Evolutionary conservation across 768 basidiomycete species (phyloP).

Genomic region (Suillus occidentalis): DNA sequence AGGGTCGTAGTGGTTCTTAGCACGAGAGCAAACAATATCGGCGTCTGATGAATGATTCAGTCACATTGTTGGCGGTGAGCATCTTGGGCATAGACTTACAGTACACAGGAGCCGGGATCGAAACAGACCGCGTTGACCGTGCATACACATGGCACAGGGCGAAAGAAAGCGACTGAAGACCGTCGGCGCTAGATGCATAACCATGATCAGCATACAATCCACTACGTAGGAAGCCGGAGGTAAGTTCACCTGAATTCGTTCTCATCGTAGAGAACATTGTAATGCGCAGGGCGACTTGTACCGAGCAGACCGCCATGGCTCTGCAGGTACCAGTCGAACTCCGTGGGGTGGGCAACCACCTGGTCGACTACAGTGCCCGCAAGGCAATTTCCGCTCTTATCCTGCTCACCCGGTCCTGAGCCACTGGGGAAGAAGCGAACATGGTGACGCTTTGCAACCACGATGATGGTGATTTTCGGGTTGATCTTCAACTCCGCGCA

Average conservation of each 20-base stretch:
- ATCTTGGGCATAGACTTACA: slow-evolving; percentile 43
- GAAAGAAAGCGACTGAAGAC: slow-evolving; percentile 69
- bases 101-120: slow-evolving; percentile 81
- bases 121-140: slow-evolving; percentile 76
- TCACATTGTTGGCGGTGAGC: neutral
- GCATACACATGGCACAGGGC: slow-evolving; percentile 82
- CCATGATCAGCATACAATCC: slow-evolving; percentile 10
- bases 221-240: neutral
- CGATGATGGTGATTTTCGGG: slow-evolving; percentile 70
- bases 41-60: slow-evolving; percentile 51
- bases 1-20: slow-evolving; percentile 81
- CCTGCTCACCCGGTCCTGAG: slow-evolving; percentile 41
- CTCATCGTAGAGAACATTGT: slow-evolving; percentile 44
- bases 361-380: slow-evolving; percentile 80
- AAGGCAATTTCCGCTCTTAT: slow-evolving; percentile 69
- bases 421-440: slow-evolving; percentile 52
- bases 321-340: slow-evolving; percentile 78
- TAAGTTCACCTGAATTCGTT: slow-evolving; percentile 58
- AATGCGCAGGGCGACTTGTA: slow-evolving; percentile 69
- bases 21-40: slow-evolving; percentile 73
- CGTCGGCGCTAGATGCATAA: slow-evolving; percentile 49
- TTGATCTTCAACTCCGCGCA: slow-evolving; percentile 57
- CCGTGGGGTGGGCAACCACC: slow-evolving; percentile 66
- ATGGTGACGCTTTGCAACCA: slow-evolving; percentile 67
- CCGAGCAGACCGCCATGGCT: slow-evolving; percentile 78